A percentile compares a stretch with the other conserved stretches of the same genome.
Conservation (phyloP, 805 yeast genomes). For the Metschnikowia anglica region DNA sequence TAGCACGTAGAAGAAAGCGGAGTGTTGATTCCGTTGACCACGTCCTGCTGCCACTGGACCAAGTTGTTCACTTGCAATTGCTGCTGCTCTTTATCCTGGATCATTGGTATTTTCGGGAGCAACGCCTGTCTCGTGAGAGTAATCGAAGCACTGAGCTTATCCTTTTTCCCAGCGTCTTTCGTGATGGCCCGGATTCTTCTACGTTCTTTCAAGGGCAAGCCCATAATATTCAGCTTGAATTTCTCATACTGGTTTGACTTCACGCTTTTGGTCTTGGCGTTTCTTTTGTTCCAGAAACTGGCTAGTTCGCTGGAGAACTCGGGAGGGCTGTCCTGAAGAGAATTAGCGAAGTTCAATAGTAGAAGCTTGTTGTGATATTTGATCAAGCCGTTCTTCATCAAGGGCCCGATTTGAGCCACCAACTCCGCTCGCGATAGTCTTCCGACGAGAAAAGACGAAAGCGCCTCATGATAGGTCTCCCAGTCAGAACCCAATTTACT, state of each 20-base stretch:
- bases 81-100: conserved; percentile 48
- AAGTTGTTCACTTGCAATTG: conserved; percentile 50
- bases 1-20: conserved; percentile 75
- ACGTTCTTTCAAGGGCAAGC: conserved; percentile 80
- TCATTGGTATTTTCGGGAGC: conserved; percentile 83
- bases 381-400: conserved; percentile 48
- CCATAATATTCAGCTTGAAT: conserved; percentile 81
- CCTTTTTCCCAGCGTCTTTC: conserved; percentile 76
- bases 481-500: conserved; percentile 72
- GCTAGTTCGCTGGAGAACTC: conserved; percentile 48
- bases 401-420: conserved; percentile 53
- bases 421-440: conserved; percentile 76
- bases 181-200: conserved; percentile 80
- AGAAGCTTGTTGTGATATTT: conserved; percentile 81
- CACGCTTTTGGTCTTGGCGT: conserved; percentile 42
- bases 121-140: conserved; percentile 69
- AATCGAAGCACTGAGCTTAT: conserved; percentile 66
- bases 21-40: conserved; percentile 78
- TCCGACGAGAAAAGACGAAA: conserved; percentile 75
- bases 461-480: conserved; percentile 80
- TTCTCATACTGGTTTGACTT: conserved; percentile 73
- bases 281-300: conserved; percentile 49
- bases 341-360: conserved; percentile 78
- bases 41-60: conserved; percentile 89
- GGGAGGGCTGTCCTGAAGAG: conserved; percentile 68